phyloP scores from a whole-genome alignment of 805 yeast genomes.

The Cyberlindnera samutprakarnensis region DNA sequence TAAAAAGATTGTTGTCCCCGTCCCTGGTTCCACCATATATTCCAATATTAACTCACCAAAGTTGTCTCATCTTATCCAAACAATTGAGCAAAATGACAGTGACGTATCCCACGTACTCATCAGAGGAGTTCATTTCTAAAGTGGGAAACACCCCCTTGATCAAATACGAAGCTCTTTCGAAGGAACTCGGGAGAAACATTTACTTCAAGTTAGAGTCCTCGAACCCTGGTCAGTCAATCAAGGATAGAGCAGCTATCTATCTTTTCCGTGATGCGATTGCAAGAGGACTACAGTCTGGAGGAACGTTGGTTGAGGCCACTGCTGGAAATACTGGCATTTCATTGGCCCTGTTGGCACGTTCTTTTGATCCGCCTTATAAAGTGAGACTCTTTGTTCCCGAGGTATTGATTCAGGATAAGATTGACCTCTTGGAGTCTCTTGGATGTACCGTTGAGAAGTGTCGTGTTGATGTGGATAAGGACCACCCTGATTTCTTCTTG shows the following conservation, averaged over 20 bases:
- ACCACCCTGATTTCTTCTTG: conserved; percentile 38
- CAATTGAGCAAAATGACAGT: background rate
- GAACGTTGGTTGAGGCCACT: conserved; percentile 72
- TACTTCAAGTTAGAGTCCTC: conserved; percentile 65
- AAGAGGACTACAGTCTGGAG: conserved; percentile 53
- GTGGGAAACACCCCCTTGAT: conserved; percentile 72
- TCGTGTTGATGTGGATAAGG: conserved; percentile 50
- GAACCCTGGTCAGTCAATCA: conserved; percentile 81
- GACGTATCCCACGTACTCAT: conserved; percentile 11
- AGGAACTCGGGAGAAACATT: conserved; percentile 61
- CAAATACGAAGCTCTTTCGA: conserved; percentile 51
- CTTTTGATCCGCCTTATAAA: conserved; percentile 27
- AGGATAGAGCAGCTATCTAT: conserved; percentile 72
- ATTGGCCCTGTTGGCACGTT: conserved; percentile 54
- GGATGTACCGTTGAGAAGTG: conserved; percentile 61
- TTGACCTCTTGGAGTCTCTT: conserved; percentile 45
- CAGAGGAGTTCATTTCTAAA: conserved; percentile 13
- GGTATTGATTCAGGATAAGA: conserved; percentile 65
- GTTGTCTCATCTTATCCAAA: too few species aligned
- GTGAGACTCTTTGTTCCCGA: conserved; percentile 74
- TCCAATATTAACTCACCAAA: too few species aligned
- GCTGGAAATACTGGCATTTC: conserved; percentile 85
- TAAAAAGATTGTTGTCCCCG: too few species aligned
- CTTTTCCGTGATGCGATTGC: conserved; percentile 54
- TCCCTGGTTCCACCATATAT: too few species aligned